phyloP scores from a whole-genome alignment of 805 yeast genomes.

The Myxozyma nipponensis region DNA sequence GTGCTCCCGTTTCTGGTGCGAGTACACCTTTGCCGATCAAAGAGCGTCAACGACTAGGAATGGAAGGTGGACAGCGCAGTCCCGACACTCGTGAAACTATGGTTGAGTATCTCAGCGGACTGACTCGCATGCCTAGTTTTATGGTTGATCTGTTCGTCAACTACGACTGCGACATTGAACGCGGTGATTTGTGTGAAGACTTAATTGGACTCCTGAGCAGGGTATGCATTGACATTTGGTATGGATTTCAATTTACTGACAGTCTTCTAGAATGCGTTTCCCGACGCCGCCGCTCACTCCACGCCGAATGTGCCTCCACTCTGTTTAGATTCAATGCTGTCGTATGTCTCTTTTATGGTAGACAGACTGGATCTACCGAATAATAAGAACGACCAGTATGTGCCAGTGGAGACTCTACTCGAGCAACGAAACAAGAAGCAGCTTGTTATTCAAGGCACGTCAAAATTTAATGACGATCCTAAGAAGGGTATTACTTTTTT shows the following conservation, averaged over 20 bases:
- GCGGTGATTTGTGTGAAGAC: constrained; percentile 68
- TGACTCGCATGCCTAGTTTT: constrained; percentile 61
- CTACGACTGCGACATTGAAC: constrained; percentile 87
- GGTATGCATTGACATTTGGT: constrained; percentile 4
- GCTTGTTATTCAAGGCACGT: constrained; percentile 71
- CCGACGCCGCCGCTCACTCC: constrained; percentile 75
- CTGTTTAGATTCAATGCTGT: constrained; percentile 81
- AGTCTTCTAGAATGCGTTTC: constrained; percentile 54
- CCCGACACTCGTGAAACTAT: constrained; percentile 61
- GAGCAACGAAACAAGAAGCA: constrained; percentile 49
- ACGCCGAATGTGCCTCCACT: constrained; percentile 90
- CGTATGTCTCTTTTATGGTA: constrained; percentile 36
- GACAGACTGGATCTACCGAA: constrained; percentile 28
- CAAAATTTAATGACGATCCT: constrained; percentile 73
- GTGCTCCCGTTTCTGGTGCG: constrained; percentile 13
- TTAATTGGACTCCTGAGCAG: constrained; percentile 68
- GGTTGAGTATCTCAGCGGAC: constrained; percentile 71
- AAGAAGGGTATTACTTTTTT: constrained; percentile 66
- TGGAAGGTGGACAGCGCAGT: constrained; percentile 27
- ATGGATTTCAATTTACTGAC: background rate
- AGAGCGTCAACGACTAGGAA: constrained; percentile 25
- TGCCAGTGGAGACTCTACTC: constrained; percentile 13
- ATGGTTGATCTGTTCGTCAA: constrained; percentile 73
- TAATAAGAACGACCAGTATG: constrained; percentile 6
- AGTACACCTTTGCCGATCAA: constrained; percentile 26